Conservation (phyloP, 805 yeast genomes). For the Deakozyma indianensis region DNA sequence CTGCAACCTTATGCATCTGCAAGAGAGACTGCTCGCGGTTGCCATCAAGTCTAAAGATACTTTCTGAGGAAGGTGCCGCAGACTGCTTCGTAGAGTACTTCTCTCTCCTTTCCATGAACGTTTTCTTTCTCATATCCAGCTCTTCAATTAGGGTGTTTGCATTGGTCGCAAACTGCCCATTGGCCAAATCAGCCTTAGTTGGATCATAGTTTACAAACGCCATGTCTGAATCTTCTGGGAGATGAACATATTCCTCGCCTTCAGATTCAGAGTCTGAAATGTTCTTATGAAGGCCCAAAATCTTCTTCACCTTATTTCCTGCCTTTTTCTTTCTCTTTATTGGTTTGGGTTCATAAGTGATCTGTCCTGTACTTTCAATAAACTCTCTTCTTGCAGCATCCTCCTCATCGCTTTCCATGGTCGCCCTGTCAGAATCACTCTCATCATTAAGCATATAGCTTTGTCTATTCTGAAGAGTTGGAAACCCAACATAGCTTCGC, state of each 20-base stretch:
- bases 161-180: neutral
- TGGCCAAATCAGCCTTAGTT: neutral
- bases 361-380: neutral
- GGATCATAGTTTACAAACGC: neutral
- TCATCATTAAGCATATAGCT: neutral
- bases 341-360: neutral
- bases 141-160: neutral
- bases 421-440: neutral
- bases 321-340: neutral
- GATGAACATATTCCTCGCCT: neutral
- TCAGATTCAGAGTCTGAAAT: neutral
- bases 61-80: neutral
- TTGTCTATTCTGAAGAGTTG: neutral
- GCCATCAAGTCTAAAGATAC: neutral
- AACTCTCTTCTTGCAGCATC: neutral
- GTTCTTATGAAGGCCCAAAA: neutral
- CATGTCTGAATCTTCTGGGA: neutral
- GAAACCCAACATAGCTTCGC: too few relatives aligned
- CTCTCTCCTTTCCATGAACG: neutral
- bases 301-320: neutral
- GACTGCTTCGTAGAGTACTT: neutral
- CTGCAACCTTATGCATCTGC: neutral
- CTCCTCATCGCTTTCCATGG: neutral
- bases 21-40: neutral
- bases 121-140: neutral